Evolutionary conservation across 1,139 yeast species (phyloP), one percentile per base, ranked within the genome.

Genomic region (Meyerozyma smithsonii): DNA sequence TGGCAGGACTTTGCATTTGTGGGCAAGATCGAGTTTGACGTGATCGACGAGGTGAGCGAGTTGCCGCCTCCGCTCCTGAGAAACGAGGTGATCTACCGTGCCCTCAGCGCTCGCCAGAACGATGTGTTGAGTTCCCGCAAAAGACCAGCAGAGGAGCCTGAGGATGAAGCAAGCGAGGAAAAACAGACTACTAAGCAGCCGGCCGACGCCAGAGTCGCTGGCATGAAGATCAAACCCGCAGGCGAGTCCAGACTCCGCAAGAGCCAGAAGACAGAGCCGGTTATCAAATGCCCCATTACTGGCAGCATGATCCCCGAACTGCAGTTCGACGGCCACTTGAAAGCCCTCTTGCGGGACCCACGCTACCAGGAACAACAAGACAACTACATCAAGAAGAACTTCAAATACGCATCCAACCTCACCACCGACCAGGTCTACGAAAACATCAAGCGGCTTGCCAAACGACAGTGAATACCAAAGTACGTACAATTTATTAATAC

Each of bases 1-100:
- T 92, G 98, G 98, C 82, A 82, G 45, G 87, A 85, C 46, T 89
- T 89, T 54, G 66, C 72, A 2, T 67, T 88, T 14, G 84, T 85
- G 3, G 89, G 82, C 37, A 79, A 82, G 1, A 69, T 88, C 10
- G 77, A 74, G 39, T 84, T 89, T 51, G 79, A 78, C 28, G 81
- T 79, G 2, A 67, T 80, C 1, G 96, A 87, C 56, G 69, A 72
- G 41, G 79, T 74, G 12, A 72, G 75, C 7, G 84, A 78, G 39
- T 62, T 84, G 41, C 78, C 84, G 1, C 59, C 66, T 2, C 92
- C 96, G 0, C 53, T 83, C 42, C 63, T 71, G n/a, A 56, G 79
- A 44, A 70, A 77, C 5, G 84, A 81, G 32, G 64, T 86, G 36
- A 75, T 83, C 50, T 74, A 74, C 51, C 68, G 94, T 41, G 70